Evolutionary conservation across 2,329 filamentous ascomycete species (phyloP).

Genomic region (Neofusicoccum umdonicola): DNA sequence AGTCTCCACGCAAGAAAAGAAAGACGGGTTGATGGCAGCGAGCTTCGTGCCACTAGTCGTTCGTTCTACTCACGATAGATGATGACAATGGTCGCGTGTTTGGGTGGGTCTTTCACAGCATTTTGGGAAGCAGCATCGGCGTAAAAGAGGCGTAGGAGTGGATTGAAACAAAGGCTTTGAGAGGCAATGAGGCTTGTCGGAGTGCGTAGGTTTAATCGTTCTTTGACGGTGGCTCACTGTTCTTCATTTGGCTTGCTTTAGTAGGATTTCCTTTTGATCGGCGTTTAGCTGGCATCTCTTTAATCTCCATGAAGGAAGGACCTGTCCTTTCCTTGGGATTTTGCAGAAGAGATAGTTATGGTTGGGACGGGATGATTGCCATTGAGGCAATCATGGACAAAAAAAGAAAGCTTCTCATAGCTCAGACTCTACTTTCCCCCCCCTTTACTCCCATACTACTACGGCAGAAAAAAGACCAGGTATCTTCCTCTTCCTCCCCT

Average conservation of each 20-base stretch:
- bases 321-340: background rate
- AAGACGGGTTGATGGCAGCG: conserved; percentile 7
- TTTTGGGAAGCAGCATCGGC: background rate
- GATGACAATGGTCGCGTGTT: background rate
- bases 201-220: background rate
- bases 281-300: background rate
- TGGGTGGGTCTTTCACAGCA: background rate
- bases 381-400: background rate
- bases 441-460: background rate
- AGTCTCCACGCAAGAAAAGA: conserved; percentile 13
- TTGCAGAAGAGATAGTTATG: too few species aligned
- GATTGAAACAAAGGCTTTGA: background rate
- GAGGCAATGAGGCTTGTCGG: background rate
- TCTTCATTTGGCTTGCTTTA: background rate
- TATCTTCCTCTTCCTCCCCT: background rate
- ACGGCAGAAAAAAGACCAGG: background rate
- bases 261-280: background rate
- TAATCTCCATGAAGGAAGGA: too few species aligned
- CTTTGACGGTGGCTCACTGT: background rate
- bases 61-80: background rate
- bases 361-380: background rate
- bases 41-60: background rate
- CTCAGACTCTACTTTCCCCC: background rate
- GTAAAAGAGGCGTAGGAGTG: background rate
- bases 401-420: background rate